Evolutionary conservation across 345 rosid species (phyloP).

Genomic region (Lumnitzera racemosa): DNA sequence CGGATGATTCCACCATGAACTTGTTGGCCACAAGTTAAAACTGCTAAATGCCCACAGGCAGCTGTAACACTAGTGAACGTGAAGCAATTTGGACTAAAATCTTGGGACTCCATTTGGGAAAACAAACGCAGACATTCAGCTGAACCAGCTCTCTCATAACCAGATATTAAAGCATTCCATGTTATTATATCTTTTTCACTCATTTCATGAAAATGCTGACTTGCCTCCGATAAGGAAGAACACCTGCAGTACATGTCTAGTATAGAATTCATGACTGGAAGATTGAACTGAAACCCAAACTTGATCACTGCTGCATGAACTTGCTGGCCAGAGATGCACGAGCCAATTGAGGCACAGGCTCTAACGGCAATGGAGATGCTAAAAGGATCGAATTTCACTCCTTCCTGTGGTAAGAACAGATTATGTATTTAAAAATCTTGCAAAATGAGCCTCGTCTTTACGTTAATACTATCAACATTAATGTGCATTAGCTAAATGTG

Average conservation of each 20-base stretch:
- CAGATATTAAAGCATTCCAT: constrained; percentile 82
- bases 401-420: constrained; percentile 35
- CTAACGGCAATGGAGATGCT: constrained; percentile 73
- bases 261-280: constrained; percentile 79
- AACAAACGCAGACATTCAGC: constrained; percentile 47
- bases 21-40: constrained; percentile 65
- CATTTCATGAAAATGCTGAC: constrained; percentile 60
- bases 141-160: constrained; percentile 55
- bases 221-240: constrained; percentile 51
- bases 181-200: constrained; percentile 59
- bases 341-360: constrained; percentile 73
- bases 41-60: constrained; percentile 68
- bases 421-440: not conserved
- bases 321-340: constrained; percentile 49
- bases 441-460: not conserved
- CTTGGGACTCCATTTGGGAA: constrained; percentile 52
- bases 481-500: not conserved
- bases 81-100: constrained; percentile 65
- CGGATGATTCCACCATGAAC: constrained; percentile 63
- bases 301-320: constrained; percentile 51
- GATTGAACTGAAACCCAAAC: constrained; percentile 53
- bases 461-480: not conserved
- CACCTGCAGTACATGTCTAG: constrained; percentile 89
- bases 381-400: constrained; percentile 46
- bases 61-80: constrained; percentile 70